A percentile compares a stretch with the other conserved stretches of the same genome.
phyloP scores from a whole-genome alignment of 2,329 filamentous ascomycete genomes.

The Paracorniculantispora psalliotae region DNA sequence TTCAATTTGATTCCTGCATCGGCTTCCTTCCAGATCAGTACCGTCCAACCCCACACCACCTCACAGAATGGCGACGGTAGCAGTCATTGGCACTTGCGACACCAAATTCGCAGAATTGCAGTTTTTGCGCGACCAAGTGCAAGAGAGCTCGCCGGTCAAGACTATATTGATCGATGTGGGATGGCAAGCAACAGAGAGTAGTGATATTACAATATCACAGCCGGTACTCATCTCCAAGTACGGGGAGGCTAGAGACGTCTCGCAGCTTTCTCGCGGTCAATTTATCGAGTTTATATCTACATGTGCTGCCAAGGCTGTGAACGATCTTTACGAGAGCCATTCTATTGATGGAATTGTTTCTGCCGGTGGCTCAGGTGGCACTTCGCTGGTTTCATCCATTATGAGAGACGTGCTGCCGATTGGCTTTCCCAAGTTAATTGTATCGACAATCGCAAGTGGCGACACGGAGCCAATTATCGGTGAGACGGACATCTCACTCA shows the following conservation, averaged over 20 bases:
- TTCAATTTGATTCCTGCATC: neutral
- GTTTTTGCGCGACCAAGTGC: slow-evolving; percentile 46
- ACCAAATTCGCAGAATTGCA: slow-evolving; percentile 58
- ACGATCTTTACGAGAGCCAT: slow-evolving; percentile 30
- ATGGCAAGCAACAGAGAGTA: slow-evolving; percentile 34
- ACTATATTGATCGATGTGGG: slow-evolving; percentile 41
- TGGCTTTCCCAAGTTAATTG: slow-evolving; percentile 65
- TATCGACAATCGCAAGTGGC: slow-evolving; percentile 64
- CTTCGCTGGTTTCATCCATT: slow-evolving; percentile 52
- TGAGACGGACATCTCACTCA: slow-evolving; percentile 64
- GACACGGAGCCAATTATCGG: slow-evolving; percentile 61
- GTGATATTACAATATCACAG: slow-evolving; percentile 44
- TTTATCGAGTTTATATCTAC: slow-evolving; percentile 52
- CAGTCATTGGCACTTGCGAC: slow-evolving; percentile 59
- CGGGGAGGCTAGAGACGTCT: slow-evolving; percentile 27
- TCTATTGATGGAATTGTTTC: slow-evolving; percentile 52
- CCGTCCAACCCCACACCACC: neutral
- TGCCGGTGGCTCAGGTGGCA: slow-evolving; percentile 60
- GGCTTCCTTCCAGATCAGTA: neutral
- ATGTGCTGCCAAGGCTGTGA: slow-evolving; percentile 39
- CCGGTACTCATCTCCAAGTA: slow-evolving; percentile 34
- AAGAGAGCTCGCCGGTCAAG: slow-evolving; percentile 18
- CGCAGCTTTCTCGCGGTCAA: slow-evolving; percentile 44
- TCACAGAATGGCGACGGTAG: slow-evolving; percentile 34
- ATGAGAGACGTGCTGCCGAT: slow-evolving; percentile 59